Conservation (phyloP, 208 protist species). For the Crithidia mellificae region DNA sequence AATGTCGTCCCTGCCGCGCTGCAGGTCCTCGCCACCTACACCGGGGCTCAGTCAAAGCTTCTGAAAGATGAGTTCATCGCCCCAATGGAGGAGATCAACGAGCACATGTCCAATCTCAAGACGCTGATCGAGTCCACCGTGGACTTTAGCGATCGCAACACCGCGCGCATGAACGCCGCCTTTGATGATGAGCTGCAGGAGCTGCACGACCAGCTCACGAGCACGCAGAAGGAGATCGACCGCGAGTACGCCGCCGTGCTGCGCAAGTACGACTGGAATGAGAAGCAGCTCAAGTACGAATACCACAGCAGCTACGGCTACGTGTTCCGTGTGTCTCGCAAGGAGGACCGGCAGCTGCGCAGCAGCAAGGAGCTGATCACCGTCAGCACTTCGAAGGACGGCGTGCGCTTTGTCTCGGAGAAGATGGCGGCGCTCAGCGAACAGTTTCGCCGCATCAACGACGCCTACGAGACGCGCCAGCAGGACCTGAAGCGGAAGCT, state of each 20-base stretch:
- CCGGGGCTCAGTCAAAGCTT: constrained; percentile 68
- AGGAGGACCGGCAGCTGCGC: constrained; percentile 91
- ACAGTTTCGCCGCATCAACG: constrained; percentile 71
- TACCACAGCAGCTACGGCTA: constrained; percentile 88
- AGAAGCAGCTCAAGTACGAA: constrained; percentile 92
- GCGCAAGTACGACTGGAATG: constrained; percentile 74
- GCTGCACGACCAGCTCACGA: constrained; percentile 74
- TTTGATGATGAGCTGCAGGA: constrained; percentile 94
- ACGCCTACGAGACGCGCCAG: constrained; percentile 82
- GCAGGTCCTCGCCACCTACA: constrained; percentile 68
- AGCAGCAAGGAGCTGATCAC: constrained; percentile 72
- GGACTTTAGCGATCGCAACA: constrained; percentile 77
- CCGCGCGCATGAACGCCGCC: constrained; percentile 87
- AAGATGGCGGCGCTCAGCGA: constrained; percentile 84
- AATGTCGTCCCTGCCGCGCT: constrained; percentile 64
- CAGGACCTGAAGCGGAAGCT: constrained; percentile 90
- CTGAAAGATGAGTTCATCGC: constrained; percentile 84
- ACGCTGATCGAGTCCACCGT: constrained; percentile 83
- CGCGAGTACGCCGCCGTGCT: constrained; percentile 70
- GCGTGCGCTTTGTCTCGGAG: constrained; percentile 93
- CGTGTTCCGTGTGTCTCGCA: constrained; percentile 90
- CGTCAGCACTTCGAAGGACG: constrained; percentile 93
- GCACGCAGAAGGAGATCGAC: constrained; percentile 74
- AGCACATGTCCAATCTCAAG: constrained; percentile 78
- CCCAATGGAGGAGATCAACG: constrained; percentile 84